Percentiles rank a stretch among this genome's conserved stretches.
Conservation (phyloP, 352 stramenopile species). For the Phytopythium helicoides region DNA sequence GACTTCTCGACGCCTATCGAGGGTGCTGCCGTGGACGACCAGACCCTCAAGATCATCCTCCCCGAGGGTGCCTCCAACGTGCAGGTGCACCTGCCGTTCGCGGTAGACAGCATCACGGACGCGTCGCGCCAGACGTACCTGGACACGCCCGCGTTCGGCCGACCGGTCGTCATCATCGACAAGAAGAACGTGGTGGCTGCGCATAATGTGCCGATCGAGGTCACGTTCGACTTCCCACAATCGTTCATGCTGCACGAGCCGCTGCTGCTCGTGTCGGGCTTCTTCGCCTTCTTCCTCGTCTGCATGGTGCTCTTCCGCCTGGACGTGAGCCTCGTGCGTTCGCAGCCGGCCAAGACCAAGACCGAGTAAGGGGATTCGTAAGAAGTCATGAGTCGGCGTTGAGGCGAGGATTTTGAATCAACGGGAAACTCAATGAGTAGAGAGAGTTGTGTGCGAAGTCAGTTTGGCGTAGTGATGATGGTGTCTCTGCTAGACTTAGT, state of each 20-base stretch:
- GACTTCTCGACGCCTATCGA: conserved; percentile 86
- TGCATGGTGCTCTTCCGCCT: conserved; percentile 85
- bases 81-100: conserved; percentile 73
- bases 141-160: conserved; percentile 76
- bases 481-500: too few species aligned
- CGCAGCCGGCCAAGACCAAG: conserved; percentile 41
- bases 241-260: conserved; percentile 87
- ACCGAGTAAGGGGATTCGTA: conserved; percentile 37
- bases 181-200: conserved; percentile 84
- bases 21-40: conserved; percentile 75
- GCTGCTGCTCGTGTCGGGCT: conserved; percentile 79
- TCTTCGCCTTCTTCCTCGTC: conserved; percentile 81
- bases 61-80: conserved; percentile 81
- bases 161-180: conserved; percentile 75
- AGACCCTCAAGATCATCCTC: conserved; percentile 87
- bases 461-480: too few species aligned
- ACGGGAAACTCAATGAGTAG: neutral
- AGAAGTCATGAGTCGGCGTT: conserved; percentile 9
- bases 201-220: conserved; percentile 83
- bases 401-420: conserved; percentile 1
- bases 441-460: too few species aligned
- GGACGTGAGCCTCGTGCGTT: conserved; percentile 72
- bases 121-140: conserved; percentile 83
- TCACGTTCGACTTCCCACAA: conserved; percentile 84
- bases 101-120: conserved; percentile 47